phyloP scores from a whole-genome alignment of 257 asterid genomes.

The Eustoma russellianum region DNA sequence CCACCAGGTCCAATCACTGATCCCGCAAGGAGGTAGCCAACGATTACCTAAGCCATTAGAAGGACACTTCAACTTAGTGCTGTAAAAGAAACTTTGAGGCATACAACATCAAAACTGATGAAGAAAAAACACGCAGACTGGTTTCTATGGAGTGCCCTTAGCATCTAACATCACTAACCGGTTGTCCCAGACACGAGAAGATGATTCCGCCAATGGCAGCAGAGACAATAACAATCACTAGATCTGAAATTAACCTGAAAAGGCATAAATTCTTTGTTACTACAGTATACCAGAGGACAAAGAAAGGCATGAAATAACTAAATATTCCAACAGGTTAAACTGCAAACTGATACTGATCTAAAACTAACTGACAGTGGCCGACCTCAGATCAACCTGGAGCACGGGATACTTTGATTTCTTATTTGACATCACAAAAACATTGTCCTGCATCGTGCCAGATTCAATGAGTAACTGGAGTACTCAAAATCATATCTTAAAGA shows the following conservation, averaged over 20 bases:
- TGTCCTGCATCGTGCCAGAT: slow-evolving; percentile 44
- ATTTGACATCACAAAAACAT: slow-evolving; percentile 85
- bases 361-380: neutral
- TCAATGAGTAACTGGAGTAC: slow-evolving; percentile 11
- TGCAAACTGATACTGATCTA: too few relatives aligned
- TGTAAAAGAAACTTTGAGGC: too few relatives aligned
- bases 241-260: slow-evolving; percentile 88
- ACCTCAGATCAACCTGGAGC: slow-evolving; percentile 94
- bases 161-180: slow-evolving; percentile 51
- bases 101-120: slow-evolving; percentile 4
- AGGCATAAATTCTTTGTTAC: neutral
- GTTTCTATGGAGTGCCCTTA: neutral
- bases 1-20: slow-evolving; percentile 98
- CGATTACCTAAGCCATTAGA: slow-evolving; percentile 56
- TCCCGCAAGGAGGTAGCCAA: slow-evolving; percentile 96
- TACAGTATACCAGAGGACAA: too few relatives aligned
- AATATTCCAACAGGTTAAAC: too few relatives aligned
- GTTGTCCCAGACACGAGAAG: slow-evolving; percentile 94
- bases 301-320: neutral
- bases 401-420: slow-evolving; percentile 88
- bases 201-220: slow-evolving; percentile 96
- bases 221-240: slow-evolving; percentile 96
- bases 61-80: neutral
- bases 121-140: slow-evolving; percentile 2
- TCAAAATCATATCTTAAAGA: neutral